Evolutionary conservation across 2,329 filamentous ascomycete genomes (phyloP), one percentile per base, ranked within the genome.

Genomic region (Sclerotinia minor): DNA sequence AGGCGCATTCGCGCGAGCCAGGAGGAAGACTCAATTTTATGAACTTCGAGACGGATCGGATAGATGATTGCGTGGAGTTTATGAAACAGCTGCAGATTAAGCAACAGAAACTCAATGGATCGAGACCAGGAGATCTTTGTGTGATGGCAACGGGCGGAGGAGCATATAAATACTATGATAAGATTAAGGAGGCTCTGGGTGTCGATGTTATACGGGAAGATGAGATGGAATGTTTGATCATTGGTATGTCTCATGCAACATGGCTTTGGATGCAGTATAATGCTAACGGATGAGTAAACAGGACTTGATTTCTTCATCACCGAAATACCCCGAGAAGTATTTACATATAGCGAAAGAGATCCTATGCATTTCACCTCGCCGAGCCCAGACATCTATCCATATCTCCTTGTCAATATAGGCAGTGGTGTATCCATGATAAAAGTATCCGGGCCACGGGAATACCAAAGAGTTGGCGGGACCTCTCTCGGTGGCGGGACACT

Each of bases 261-360:
- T 24, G 32, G 1, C 8, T 13, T 35, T 38, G 5, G n/a, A 19
- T 61, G 13, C 5, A 4, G 26, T 17, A 15, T 21, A 38, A 26
- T 32, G 47, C 64, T 67, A 21, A 67, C 35, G 24, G 47, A 24
- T 19, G 50, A 59, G 41, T 29, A 47, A 50, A 5, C 74, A 92
- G 93, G 94, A 17, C 88, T 99, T 54, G 95, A 99, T 78, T 99
- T 98, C 81, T 98, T 99, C 83, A 98, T 98, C 77, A 96, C 92
- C 72, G 94, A 98, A 78, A 98, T 99, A 69, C 95, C 95, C 26
- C 88, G 91, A 73, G 95, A 99, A 80, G 94, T 99, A 66, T 99
- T 99, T 77, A 97, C 93, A 26, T 98, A 98, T 80, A 94, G 91
- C 77, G 94, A 96, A 78, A 86, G 87, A 45, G 89, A 95, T 74